Base-by-base conservation (phyloP, 805 yeast species). In the Lipomyces yamadae region DNA sequence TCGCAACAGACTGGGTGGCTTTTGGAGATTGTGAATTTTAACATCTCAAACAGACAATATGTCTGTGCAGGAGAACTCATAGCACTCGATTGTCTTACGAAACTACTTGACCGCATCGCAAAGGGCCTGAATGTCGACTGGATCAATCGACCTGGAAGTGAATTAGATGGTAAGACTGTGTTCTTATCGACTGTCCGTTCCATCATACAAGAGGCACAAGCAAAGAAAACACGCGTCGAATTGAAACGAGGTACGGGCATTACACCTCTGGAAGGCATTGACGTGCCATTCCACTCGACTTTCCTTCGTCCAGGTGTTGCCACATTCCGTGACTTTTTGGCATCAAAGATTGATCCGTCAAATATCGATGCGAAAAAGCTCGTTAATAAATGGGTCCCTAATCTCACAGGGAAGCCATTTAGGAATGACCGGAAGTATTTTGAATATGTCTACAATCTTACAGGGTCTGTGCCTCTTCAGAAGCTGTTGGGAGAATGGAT, bases 251-350 rank as follows among this genome's bases (percentile, higher is more conserved):
- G 99, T 33, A 94, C 91, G 75, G 98, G 99, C 53, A 94, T 95
- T 76, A 95, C 95, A 75, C 99, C 99, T 79, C 86, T 95, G 80
- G 92, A 90, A 84, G 99, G 99, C 75, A 95, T 95, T 73, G 92
- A 97, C n/a, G 99, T 95, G 78, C 99, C 99, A 70, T 95, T 95
- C 98, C 99, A 95, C 82, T 92, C 98, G 37, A 89, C 97, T 18
- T 95, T 95, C 83, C 85, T 95, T 83, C 90, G 94, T 85, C 91
- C 95, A 66, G 99, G 99, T 82, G 99, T 95, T 67, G 94, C 92
- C 82, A 99, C 99, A 75, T 95, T 95, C 92, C 93, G 94, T 85
- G 91, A 92, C 82, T 95, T 95, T 89, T 85, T 95, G 83, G 88
- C 88, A 78, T 94, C 92, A 89, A 93, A 94, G 86, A 90, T 95